Evolutionary conservation across 192 early-diverging fungal genomes (phyloP).

Genomic region (Helicostylum pulchrum): DNA sequence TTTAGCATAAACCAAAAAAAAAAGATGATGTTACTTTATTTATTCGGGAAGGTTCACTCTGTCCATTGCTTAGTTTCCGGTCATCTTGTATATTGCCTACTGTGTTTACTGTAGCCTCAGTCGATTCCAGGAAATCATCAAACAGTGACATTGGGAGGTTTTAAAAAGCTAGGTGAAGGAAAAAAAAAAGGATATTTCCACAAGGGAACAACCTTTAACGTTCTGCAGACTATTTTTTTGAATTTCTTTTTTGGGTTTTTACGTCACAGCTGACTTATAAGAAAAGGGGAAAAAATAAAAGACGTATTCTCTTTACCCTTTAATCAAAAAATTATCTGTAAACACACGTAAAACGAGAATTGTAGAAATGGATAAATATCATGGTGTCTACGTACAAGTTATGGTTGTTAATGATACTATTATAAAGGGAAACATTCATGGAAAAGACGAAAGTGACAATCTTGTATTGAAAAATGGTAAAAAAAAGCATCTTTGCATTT

Average conservation of each 20-base stretch:
- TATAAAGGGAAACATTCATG: not conserved
- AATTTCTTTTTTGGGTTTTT: no score
- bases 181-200: no score
- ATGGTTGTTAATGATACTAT: not conserved
- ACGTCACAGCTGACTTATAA: constrained; percentile 1
- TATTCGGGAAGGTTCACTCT: constrained; percentile 6
- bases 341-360: not conserved
- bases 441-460: not conserved
- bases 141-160: constrained; percentile 36
- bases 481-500: not conserved
- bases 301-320: not conserved
- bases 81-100: constrained; percentile 2
- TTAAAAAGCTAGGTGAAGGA: no score
- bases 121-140: constrained; percentile 41
- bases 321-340: not conserved
- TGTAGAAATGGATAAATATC: not conserved
- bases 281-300: not conserved
- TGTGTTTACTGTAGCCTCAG: constrained; percentile 19
- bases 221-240: no score
- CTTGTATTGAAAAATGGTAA: not conserved
- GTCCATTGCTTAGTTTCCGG: not conserved
- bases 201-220: no score
- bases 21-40: constrained; percentile 16
- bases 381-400: not conserved
- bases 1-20: not conserved